Evolutionary conservation across 1,284 basidiomycete genomes (phyloP).

Genomic region (Ustilago shanxiensis): DNA sequence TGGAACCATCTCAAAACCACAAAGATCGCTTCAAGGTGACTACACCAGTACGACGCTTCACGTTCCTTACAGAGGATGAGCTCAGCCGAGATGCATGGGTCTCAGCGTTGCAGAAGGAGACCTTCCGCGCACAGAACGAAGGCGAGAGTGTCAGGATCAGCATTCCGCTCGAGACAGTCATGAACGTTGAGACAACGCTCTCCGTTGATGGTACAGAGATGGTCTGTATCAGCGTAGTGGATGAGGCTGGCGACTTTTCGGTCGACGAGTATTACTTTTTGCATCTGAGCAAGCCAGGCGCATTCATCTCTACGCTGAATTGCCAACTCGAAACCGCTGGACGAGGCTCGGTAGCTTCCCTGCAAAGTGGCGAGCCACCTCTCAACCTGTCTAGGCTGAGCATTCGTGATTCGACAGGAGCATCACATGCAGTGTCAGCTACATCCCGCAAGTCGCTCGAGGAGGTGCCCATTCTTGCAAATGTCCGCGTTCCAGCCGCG

Average conservation of each 20-base stretch:
- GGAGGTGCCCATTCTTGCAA: constrained; percentile 28
- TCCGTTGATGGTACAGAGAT: constrained; percentile 52
- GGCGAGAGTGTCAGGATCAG: constrained; percentile 91
- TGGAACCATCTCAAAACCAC: constrained; percentile 81
- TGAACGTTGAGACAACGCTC: constrained; percentile 85
- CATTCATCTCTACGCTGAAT: constrained; percentile 33
- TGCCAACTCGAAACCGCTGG: constrained; percentile 20
- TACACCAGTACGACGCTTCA: constrained; percentile 67
- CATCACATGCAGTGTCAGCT: constrained; percentile 5
- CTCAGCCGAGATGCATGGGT: constrained; percentile 78
- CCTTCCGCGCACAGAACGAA: constrained; percentile 94
- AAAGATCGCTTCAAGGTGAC: constrained; percentile 68
- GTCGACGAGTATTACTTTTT: constrained; percentile 63
- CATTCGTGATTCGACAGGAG: constrained; percentile 47
- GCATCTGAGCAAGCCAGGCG: constrained; percentile 45
- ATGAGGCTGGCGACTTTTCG: constrained; percentile 56
- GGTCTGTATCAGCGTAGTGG: constrained; percentile 58
- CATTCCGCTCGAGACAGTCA: constrained; percentile 88
- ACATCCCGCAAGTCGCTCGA: constrained; percentile 33
- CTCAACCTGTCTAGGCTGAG: constrained; percentile 34
- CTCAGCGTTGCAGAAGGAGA: constrained; percentile 85
- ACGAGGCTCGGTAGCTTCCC: constrained; percentile 14
- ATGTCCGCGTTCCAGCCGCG: constrained; percentile 8
- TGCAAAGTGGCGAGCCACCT: constrained; percentile 25
- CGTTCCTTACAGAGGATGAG: constrained; percentile 67